Evolutionary conservation across 805 yeast species (phyloP).

Genomic region (Millerago galiae): DNA sequence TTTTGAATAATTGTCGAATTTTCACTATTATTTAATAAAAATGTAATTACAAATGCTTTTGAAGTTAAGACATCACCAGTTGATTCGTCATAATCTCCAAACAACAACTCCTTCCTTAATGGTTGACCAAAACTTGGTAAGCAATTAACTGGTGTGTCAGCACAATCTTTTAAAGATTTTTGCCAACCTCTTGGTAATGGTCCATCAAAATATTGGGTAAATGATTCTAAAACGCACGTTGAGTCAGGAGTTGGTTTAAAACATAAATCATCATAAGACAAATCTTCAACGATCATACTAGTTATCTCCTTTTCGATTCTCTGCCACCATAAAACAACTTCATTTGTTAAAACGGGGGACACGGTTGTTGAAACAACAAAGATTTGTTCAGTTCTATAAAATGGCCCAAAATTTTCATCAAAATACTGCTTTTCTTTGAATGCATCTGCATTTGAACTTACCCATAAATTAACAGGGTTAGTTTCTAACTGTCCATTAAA

Average conservation of each 20-base stretch:
- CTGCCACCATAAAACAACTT: slow-evolving; percentile 82
- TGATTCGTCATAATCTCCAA: slow-evolving; percentile 47
- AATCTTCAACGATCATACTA: slow-evolving; percentile 25
- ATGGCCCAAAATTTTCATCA: slow-evolving; percentile 84
- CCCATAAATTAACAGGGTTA: slow-evolving; percentile 86
- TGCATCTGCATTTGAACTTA: slow-evolving; percentile 68
- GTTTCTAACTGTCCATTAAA: slow-evolving; percentile 57
- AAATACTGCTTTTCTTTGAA: slow-evolving; percentile 59
- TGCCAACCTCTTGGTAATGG: slow-evolving; percentile 55
- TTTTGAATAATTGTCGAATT: slow-evolving; percentile 30
- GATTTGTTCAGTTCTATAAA: slow-evolving; percentile 82
- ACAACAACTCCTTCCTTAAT: slow-evolving; percentile 59
- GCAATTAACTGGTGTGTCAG: slow-evolving; percentile 81
- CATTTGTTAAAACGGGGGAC: slow-evolving; percentile 67
- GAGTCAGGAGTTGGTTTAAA: slow-evolving; percentile 74
- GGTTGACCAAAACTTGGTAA: slow-evolving; percentile 91
- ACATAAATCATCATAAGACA: slow-evolving; percentile 60
- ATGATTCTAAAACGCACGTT: slow-evolving; percentile 77
- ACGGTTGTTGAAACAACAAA: slow-evolving; percentile 58
- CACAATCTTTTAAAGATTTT: slow-evolving; percentile 47
- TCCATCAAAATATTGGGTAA: slow-evolving; percentile 85
- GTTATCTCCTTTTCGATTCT: slow-evolving; percentile 58
- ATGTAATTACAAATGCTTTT: slow-evolving; percentile 69
- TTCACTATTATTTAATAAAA: slow-evolving; percentile 51
- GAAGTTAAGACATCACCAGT: slow-evolving; percentile 48